Conservation (phyloP, 768 basidiomycete genomes). For the Cytidiella melzeri region DNA sequence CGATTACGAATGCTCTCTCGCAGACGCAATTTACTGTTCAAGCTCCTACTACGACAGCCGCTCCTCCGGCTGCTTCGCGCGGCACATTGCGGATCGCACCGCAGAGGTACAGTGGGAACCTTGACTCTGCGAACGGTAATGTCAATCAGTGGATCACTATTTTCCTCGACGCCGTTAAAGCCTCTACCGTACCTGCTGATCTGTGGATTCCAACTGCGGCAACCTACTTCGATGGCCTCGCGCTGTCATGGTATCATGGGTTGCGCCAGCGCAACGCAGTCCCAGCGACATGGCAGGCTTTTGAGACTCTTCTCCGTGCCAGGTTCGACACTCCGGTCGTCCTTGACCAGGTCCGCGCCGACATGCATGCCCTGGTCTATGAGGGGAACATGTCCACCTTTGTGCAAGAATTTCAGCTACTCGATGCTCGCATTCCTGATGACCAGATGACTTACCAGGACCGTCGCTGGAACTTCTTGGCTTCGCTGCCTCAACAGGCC, state of each 20-base stretch:
- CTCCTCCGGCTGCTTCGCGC: background rate
- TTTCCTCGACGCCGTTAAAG: background rate
- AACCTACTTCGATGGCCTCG: background rate
- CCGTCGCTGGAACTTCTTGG: background rate
- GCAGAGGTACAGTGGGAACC: background rate
- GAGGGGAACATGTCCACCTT: background rate
- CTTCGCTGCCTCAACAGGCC: background rate
- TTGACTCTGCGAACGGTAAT: background rate
- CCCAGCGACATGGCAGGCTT: background rate
- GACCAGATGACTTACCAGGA: background rate
- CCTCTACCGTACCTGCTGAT: background rate
- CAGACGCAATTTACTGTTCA: background rate
- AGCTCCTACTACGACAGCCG: background rate
- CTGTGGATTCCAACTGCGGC: background rate
- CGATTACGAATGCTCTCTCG: background rate
- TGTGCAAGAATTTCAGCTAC: background rate
- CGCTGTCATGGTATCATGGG: background rate
- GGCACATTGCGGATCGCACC: background rate
- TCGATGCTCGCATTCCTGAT: background rate
- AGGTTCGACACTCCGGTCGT: background rate
- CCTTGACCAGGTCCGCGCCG: background rate
- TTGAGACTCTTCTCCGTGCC: background rate
- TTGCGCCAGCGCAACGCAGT: background rate
- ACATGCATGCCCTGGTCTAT: background rate
- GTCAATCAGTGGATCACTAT: background rate